Evolutionary conservation across 129 eudicot species (phyloP).

Genomic region (Logfia minima): DNA sequence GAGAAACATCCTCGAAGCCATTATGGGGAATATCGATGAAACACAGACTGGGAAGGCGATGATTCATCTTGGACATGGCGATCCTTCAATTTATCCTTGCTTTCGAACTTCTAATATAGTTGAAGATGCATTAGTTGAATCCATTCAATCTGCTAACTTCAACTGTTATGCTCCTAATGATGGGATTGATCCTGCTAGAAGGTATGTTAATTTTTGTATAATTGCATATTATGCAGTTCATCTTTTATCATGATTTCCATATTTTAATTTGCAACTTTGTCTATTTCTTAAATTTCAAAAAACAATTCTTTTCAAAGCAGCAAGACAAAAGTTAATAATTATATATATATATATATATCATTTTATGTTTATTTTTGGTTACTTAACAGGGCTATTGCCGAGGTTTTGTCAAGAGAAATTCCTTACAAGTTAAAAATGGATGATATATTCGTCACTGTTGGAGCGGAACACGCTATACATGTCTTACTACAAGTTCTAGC

Average conservation of each 20-base stretch:
- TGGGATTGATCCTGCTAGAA: conserved; percentile 46
- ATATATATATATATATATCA: no score
- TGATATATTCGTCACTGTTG: conserved; percentile 45
- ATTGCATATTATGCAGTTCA: no score
- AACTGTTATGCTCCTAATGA: conserved; percentile 42
- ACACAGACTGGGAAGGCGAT: not conserved
- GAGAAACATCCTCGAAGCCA: conserved; percentile 30
- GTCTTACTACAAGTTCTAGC: conserved; percentile 41
- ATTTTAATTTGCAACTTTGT: no score
- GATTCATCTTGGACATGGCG: conserved; percentile 55
- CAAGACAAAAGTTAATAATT: no score
- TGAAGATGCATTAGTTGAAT: conserved; percentile 40
- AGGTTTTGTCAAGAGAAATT: conserved; percentile 45
- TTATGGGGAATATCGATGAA: conserved; percentile 18
- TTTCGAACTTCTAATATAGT: conserved; percentile 38
- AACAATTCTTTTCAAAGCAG: not conserved
- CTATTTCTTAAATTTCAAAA: no score
- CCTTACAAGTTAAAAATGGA: conserved; percentile 41
- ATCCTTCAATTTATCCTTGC: conserved; percentile 46
- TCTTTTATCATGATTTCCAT: no score
- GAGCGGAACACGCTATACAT: conserved; percentile 49
- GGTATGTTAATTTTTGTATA: conserved; percentile 12
- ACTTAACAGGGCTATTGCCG: conserved; percentile 48
- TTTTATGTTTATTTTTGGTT: no score
- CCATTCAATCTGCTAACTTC: conserved; percentile 43